Base-by-base conservation (phyloP, 495 filamentous ascomycete genomes). In the Xylaria grammica region DNA sequence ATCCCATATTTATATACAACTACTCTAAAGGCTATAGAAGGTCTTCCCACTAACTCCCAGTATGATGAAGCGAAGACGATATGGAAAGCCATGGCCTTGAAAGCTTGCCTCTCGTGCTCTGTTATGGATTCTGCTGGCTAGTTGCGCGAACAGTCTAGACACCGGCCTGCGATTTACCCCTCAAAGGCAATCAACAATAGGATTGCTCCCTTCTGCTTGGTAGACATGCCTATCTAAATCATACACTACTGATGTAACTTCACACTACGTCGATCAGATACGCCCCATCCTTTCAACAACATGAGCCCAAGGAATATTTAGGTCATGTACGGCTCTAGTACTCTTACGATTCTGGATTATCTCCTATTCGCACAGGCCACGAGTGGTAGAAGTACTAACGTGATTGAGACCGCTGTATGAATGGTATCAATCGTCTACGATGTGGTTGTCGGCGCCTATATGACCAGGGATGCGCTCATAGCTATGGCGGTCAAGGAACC, bases 391-490 rank as follows among this genome's bases (percentile, higher is more conserved):
- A 55, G 30, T 24, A 26, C 30, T 3, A 8, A 0, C 10, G 20
- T 19, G 32, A 32, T 30, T 8, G 27, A n/a, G 6, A 55, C 52
- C 22, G 32, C 24, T 11, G 36, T 55, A n/a, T 55, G 52, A 30
- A 8, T 26, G 8, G 0, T 55, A 22, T 38, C n/a, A 19, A 38
- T 55, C 13, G 5, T 55, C n/a, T 55, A 30, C 52, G 32, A 29
- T 17, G 52, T 29, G 4, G 3, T 38, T 2, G n/a, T n/a, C 13
- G 52, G 32, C 9, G 20, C 11, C 1, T 7, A 7, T 24, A n/a
- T 55, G 11, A 55, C 52, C 19, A 38, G 20, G 19, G 52, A 55
- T n/a, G 52, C 30, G 7, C 52, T 55, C 32, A 38, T 55, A 30
- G 32, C 52, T 5, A 55, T 55, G 52, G 32, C 20, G 13, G 32